Evolutionary conservation across 129 eudicot genomes (phyloP), one percentile per base, ranked within the genome.

Genomic region (Tanacetum coccineum): DNA sequence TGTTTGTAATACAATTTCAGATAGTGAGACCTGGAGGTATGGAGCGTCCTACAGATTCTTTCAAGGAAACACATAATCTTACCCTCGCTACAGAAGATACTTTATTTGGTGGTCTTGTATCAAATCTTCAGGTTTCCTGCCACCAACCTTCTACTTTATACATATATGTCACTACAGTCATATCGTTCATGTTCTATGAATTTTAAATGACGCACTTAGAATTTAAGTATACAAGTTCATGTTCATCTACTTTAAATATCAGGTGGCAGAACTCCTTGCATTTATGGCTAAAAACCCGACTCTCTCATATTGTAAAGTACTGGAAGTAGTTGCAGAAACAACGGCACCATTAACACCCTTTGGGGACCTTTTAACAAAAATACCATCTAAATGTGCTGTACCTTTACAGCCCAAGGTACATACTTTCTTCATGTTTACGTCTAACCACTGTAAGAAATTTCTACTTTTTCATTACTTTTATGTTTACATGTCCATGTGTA

Each of bases 21-120:
- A 92, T 92, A 75, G 98, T 92, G 67, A 92, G 96, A 50, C 98
- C 98, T 54, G 98, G 98, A 57, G 98, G 98, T 13, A 92, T 92
- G 98, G 98, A 92, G 78, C 87, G 96, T 21, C 98, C 98, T 55
- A 92, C 98, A 48, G 98, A 92, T 82, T 80, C 96, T 68, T 92
- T 62, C 82, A 92, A 92, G 80, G 89, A 88, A 82, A 92, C 98
- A 65, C 98, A 92, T 76, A 92, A 92, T 71, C 55, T 92, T 46
- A 79, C 85, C 15, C 87, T 92, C 51, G 84, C 95, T 55, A 70
- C 50, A 13, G 96, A 82, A 67, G 98, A 92, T 69, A 88, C 96
- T 76, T 80, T 92, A 76, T 88, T 92, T 79, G 96, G 98, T 54
- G 98, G 98, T 71, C 88, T 67, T 76, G 98, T 92, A 52, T 92